Base-by-base conservation (phyloP, 2,329 filamentous ascomycete genomes). In the Microdochium paspali region DNA sequence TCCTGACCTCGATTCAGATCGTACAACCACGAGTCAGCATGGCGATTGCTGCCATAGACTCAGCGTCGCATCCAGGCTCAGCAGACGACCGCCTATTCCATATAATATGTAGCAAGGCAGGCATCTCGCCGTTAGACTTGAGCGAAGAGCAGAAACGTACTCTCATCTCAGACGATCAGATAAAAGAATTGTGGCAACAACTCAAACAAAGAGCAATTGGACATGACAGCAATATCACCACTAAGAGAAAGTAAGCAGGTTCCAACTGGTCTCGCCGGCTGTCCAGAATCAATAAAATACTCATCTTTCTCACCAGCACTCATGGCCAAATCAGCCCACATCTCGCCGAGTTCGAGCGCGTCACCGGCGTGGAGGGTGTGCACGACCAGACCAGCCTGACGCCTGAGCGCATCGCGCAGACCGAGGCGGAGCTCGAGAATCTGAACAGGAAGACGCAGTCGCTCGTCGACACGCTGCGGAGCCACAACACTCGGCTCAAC, bases 381-480 rank as follows among this genome's bases (percentile, higher is more conserved):
- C 35, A 40, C 35, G 35, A 40, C 18, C 35, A 40, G 35, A 9
- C 18, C 4, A 40, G 35, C 35, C 35, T 40, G 35, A 40, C 35
- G 12, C 35, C 35, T 9, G 35, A 40, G n/a, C 35, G 35, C 35
- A 40, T 40, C 35, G 35, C 35, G 15, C 35, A 40, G 35, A 21
- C 35, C 35, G 35, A 40, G 18, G 35, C 35, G 35, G 35, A 40
- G 35, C 35, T 40, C 35, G 35, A 40, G 18, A 40, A 40, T 12
- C 35, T 40, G n/a, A 40, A 40, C 18, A 20, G 35, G 35, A 40
- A 40, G 35, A 40, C 35, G 35, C 35, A 40, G 35, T 40, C 35
- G 18, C 35, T 40, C 35, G 35, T 40, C 15, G 35, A 40, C 35
- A 40, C 35, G 18, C 35, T 40, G 15, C 35, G 35, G n/a, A 40